phyloP scores from a whole-genome alignment of 371 early-diverging fungal species.

The Rhizomucor pusillus region DNA sequence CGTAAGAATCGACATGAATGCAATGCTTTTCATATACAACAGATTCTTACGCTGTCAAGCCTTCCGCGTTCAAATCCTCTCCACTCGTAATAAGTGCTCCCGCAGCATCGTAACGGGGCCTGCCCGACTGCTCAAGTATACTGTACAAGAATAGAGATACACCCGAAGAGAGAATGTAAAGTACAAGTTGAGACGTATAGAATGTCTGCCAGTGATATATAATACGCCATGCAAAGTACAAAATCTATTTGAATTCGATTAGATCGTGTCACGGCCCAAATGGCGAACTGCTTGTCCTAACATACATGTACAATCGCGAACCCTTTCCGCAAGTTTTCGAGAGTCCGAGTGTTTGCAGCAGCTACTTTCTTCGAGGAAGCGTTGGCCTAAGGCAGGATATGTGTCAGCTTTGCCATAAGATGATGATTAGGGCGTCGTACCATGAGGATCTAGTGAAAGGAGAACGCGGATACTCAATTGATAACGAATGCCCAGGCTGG shows the following conservation, averaged over 20 bases:
- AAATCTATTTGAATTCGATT: constrained; percentile 27
- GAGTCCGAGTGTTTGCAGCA: constrained; percentile 58
- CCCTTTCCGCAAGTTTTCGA: constrained; percentile 59
- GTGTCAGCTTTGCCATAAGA: too few relatives aligned
- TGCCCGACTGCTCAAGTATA: constrained; percentile 48
- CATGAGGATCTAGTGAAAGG: too few relatives aligned
- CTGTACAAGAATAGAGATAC: constrained; percentile 52
- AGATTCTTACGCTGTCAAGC: constrained; percentile 74
- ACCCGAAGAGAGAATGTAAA: constrained; percentile 51
- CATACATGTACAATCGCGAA: constrained; percentile 67
- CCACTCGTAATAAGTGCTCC: constrained; percentile 64
- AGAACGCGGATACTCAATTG: too few relatives aligned
- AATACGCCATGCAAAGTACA: constrained; percentile 58
- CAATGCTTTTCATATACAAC: background rate
- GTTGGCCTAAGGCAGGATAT: constrained; percentile 58
- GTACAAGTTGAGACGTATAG: constrained; percentile 35
- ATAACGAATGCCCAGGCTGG: too few relatives aligned
- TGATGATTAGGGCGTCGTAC: too few relatives aligned
- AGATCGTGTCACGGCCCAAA: background rate
- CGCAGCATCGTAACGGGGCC: constrained; percentile 55
- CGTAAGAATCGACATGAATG: background rate
- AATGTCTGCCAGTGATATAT: constrained; percentile 56
- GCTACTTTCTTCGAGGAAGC: constrained; percentile 76
- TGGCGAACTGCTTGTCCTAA: background rate
- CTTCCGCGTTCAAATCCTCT: constrained; percentile 72